phyloP scores from a whole-genome alignment of 352 stramenopile genomes.

The Thraustochytrium striatum region DNA sequence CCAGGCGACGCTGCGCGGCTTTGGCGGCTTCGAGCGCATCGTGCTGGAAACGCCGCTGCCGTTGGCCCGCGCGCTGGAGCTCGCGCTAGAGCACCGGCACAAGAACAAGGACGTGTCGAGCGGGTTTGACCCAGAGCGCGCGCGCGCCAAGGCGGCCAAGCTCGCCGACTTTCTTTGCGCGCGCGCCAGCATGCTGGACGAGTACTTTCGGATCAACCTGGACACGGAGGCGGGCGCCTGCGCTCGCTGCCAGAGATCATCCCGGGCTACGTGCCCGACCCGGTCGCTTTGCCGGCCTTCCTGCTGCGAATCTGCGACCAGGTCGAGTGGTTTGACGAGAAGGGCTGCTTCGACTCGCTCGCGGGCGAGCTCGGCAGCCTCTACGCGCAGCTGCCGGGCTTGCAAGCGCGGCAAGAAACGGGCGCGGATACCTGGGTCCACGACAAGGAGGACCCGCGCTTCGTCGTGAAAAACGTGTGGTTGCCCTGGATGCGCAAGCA shows the following conservation, averaged over 20 bases:
- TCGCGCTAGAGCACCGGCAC: neutral
- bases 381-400: neutral
- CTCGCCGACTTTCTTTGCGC: constrained; percentile 17
- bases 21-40: constrained; percentile 36
- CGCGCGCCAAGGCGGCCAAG: too few relatives aligned
- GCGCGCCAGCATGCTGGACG: constrained; percentile 38
- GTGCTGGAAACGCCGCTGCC: constrained; percentile 15
- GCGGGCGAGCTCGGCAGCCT: constrained; percentile 21
- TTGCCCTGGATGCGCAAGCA: constrained; percentile 32
- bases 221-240: constrained; percentile 1
- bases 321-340: constrained; percentile 48
- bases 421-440: neutral
- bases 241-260: constrained; percentile 39
- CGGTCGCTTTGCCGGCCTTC: constrained; percentile 17
- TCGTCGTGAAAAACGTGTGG: constrained; percentile 42
- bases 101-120: neutral
- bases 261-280: neutral
- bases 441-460: neutral
- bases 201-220: constrained; percentile 48
- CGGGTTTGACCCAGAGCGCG: neutral
- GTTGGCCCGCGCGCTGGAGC: neutral
- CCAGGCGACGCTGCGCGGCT: constrained; percentile 26
- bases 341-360: constrained; percentile 24
- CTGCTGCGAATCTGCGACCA: constrained; percentile 18
- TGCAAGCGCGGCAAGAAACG: neutral